A percentile compares a stretch with the other conserved stretches of the same genome.
These are phyloP conservation scores for Daldinia eschscholtzii DNA, from an alignment of 2,329 filamentous ascomycete species.

Conservation along the genomic window DNA sequence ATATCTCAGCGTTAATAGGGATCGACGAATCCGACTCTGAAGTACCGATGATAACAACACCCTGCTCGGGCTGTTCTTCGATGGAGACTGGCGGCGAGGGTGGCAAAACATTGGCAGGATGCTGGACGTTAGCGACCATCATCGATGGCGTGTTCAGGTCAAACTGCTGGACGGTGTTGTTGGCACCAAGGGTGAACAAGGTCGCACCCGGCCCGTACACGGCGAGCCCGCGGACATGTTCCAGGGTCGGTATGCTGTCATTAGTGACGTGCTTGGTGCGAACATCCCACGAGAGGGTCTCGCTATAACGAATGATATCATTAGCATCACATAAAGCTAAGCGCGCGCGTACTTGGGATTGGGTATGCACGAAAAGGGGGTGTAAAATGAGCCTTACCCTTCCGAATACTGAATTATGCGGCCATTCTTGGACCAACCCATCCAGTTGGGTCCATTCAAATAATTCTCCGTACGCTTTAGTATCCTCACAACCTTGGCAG, in stretches of 20 bases:
- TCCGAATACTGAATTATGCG: constrained; percentile 93
- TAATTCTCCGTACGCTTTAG: constrained; percentile 83
- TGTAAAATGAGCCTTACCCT: constrained; percentile 71
- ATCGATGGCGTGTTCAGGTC: constrained; percentile 85
- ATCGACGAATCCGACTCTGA: constrained; percentile 67
- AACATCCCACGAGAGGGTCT: constrained; percentile 96
- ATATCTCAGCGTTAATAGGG: constrained; percentile 69
- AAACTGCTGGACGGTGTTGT: constrained; percentile 94
- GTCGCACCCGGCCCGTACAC: constrained; percentile 92
- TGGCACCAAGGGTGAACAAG: constrained; percentile 89
- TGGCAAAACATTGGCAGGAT: constrained; percentile 81
- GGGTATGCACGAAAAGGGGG: constrained; percentile 28
- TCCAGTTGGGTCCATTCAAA: constrained; percentile 87
- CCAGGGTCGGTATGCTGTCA: constrained; percentile 86
- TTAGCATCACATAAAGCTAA: constrained; percentile 55
- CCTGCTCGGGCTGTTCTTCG: constrained; percentile 74
- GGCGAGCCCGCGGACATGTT: constrained; percentile 83
- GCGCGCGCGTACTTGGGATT: constrained; percentile 59
- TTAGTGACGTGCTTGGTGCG: constrained; percentile 96
- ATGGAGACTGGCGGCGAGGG: constrained; percentile 86
- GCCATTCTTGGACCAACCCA: constrained; percentile 98
- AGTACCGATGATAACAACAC: constrained; percentile 63
- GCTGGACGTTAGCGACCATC: constrained; percentile 89
- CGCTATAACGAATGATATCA: constrained; percentile 64
- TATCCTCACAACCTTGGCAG: constrained; percentile 89